Evolutionary conservation across 2,329 filamentous ascomycete species (phyloP).

Genomic region (Volutella citrinella): DNA sequence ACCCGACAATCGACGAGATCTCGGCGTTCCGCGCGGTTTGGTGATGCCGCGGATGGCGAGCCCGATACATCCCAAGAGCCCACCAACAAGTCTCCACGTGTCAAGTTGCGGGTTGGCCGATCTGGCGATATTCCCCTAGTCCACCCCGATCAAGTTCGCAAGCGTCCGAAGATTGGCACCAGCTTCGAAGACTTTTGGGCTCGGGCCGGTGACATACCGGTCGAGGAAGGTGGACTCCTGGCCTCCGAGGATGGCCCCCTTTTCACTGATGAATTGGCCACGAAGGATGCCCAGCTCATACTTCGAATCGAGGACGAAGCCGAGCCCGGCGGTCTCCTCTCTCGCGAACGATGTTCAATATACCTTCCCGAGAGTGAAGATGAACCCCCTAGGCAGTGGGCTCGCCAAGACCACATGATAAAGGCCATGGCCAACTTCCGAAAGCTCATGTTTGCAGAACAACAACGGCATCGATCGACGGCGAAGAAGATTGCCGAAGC

Average conservation of each 20-base stretch:
- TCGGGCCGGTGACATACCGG: slow-evolving; percentile 47
- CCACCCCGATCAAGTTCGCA: slow-evolving; percentile 56
- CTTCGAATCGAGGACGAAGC: slow-evolving; percentile 69
- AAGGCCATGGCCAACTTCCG: slow-evolving; percentile 79
- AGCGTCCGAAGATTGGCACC: slow-evolving; percentile 50
- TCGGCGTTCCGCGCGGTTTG: slow-evolving; percentile 40
- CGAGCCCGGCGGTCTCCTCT: slow-evolving; percentile 72
- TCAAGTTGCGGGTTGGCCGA: slow-evolving; percentile 44
- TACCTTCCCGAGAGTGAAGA: slow-evolving; percentile 71
- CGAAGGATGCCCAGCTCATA: slow-evolving; percentile 67
- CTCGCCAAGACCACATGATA: slow-evolving; percentile 81
- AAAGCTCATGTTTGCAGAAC: slow-evolving; percentile 75
- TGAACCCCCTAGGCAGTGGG: slow-evolving; percentile 76
- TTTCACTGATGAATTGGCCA: slow-evolving; percentile 60
- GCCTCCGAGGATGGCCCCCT: slow-evolving; percentile 52
- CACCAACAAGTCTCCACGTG: slow-evolving; percentile 39
- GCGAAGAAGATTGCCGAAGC: slow-evolving; percentile 80
- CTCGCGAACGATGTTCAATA: slow-evolving; percentile 64
- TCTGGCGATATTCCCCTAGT: slow-evolving; percentile 50
- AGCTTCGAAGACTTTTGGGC: slow-evolving; percentile 58
- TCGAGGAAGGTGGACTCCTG: slow-evolving; percentile 57
- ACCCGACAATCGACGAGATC: slow-evolving; percentile 41
- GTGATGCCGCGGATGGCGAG: slow-evolving; percentile 13
- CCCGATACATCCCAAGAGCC: slow-evolving; percentile 16
- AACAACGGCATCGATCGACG: slow-evolving; percentile 68